Evolutionary conservation across 164 flowering plant genomes (phyloP), one percentile per base, ranked within the genome.

Genomic region (Dillenia turbinata): DNA sequence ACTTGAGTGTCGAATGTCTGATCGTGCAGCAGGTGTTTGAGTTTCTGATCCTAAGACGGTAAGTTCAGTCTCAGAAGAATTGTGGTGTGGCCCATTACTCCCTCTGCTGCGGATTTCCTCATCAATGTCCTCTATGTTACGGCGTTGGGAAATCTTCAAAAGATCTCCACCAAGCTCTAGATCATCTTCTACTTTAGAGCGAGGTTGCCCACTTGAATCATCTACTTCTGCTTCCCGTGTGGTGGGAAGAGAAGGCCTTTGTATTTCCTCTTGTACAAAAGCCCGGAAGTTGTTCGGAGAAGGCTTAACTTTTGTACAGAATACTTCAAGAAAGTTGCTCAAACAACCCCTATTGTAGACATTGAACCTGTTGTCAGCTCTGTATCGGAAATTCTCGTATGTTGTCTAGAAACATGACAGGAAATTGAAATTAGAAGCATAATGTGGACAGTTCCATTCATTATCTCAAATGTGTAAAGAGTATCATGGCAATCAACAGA

Each of bases 231-330:
- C 40, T 66, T 78, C 85, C 12, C 72, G 73, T 1, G 73, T 53
- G 16, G 57, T 45, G 17, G 83, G 71, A 52, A 72, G 44, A 13
- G 79, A 49, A 16, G 84, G 77, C 70, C 82, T 80, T 60, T 69
- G 79, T 46, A 63, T 66, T 60, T 86, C 95, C 70, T 89, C 89
- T 72, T 83, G 84, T 51, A 76, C 77, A 47, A 65, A 70, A 26
- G 92, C 90, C 44, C 92, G 84, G 73, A 93, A 90, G n/a, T 89
- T 69, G 76, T 93, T 93, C 77, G 63, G 81, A 47, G 98, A 93
- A 24, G 88, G 90, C 60, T 80, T 73, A 43, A 76, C 67, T 68
- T 72, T 78, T 10, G 85, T 77, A 71, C 92, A 90, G 56, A 93
- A 90, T 48, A 93, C 87, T 78, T 93, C 97, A 0, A 72, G 53